A percentile compares a stretch with the other conserved stretches of the same genome.
Conservation (phyloP, 2,329 filamentous ascomycete genomes). For the Pestalotiopsis sp. region DNA sequence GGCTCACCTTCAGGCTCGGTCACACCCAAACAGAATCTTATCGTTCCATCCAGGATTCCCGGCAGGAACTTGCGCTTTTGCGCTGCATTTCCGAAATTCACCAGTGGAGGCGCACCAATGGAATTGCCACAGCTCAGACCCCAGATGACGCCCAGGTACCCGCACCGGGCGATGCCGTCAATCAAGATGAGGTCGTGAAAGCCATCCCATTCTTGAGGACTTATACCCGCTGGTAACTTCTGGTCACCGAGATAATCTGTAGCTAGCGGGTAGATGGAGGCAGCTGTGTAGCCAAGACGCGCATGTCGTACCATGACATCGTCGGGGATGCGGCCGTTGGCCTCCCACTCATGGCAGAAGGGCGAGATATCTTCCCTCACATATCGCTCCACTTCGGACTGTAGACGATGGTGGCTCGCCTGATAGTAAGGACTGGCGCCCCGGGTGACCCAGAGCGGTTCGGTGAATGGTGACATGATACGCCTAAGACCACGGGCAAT, state of each 20-base stretch:
- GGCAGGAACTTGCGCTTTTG: slow-evolving; percentile 21
- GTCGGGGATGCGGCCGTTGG: background rate
- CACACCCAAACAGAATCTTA: slow-evolving; percentile 25
- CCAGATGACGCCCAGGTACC: slow-evolving; percentile 17
- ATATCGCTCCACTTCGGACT: background rate
- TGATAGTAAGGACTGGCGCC: background rate
- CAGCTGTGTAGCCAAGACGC: background rate
- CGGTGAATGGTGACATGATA: background rate
- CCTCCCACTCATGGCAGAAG: background rate
- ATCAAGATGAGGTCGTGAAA: slow-evolving; percentile 39
- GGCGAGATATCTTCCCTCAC: background rate
- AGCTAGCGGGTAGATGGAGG: background rate
- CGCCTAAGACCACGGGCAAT: background rate
- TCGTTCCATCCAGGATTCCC: slow-evolving; percentile 40
- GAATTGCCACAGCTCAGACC: background rate
- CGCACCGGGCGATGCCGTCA: slow-evolving; percentile 35
- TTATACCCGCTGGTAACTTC: slow-evolving; percentile 18
- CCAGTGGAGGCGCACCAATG: background rate
- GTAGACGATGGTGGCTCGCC: background rate
- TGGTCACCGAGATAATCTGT: background rate
- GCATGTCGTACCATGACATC: background rate
- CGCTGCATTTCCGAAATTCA: background rate
- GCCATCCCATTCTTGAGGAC: slow-evolving; percentile 36
- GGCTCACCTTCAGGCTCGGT: slow-evolving; percentile 19
- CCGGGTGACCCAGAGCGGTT: background rate